Base-by-base conservation (phyloP, 1,284 basidiomycete species). In the Afroboletus lepidellus region DNA sequence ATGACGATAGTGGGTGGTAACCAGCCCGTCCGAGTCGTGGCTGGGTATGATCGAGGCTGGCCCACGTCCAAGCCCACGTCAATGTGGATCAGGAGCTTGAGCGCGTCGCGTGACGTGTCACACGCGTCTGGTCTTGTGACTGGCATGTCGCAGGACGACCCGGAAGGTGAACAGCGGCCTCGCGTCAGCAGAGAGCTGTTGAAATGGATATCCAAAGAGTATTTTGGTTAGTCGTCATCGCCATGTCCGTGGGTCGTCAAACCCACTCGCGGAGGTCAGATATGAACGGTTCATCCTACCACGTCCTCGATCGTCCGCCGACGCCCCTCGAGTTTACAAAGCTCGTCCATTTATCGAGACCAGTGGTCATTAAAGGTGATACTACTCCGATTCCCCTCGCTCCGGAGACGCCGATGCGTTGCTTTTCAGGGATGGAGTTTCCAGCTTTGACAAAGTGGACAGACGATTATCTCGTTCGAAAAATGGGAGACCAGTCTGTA, bases 311-410 rank as follows among this genome's bases (percentile, higher is more conserved):
- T 16, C 56, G 61, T 15, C 78, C 85, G 11, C 92, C 92, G 13
- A 78, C 83, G 0, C 66, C 89, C 4, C 63, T 92, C 32, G 83
- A 93, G 62, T 93, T 95, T 61, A 75, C 85, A 36, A 76, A 85
- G 44, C 73, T 91, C 27, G 79, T 89, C 4, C 81, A 85, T 56
- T 77, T 88, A 44, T 84, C 85, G n/a, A 76, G 92, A 55, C 93
- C 94, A 1, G 84, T 86, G 6, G 66, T 95, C 2, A 87, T 94
- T 47, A 80, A 80, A 74, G 83, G 91, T 85, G 48, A 47, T 12
- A 12, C 32, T 36, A 30, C 13, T 45, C 20, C 21, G 41, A 24
- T 24, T 25, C 33, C 30, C 25, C 11, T 20, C n/a, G n/a, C 30
- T 9, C 32, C 41, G 21, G 25, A 29, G 41, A 18, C 20, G 30